Evolutionary conservation across 2,329 filamentous ascomycete genomes (phyloP), one percentile per base, ranked within the genome.

Genomic region (Cladosporium sp.): DNA sequence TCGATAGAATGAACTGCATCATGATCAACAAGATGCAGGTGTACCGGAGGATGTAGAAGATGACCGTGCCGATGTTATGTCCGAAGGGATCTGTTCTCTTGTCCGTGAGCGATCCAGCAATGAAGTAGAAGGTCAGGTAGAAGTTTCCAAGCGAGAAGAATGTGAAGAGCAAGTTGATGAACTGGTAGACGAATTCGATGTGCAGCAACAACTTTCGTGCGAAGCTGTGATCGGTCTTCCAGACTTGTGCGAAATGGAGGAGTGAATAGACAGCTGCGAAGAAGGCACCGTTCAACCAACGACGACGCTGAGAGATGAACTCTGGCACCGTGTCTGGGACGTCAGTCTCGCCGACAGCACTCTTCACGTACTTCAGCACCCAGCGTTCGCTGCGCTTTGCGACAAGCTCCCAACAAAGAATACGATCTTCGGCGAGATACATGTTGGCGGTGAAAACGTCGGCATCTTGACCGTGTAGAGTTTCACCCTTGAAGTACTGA

Each of bases 401-500:
- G 0, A 99, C 95, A 70, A 99, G 80, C 83, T 99, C 95, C 91
- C 91, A 96, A 77, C 92, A 96, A 23, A 96, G 81, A 73, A 96
- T 96, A 78, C 92, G 90, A 83, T 96, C 92, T 76, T 96, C 92
- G 49, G 92, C 92, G 59, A 96, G 82, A 73, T 95, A 96, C 92
- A 96, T 96, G 78, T 99, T 99, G 40, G 95, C 93, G 0, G 94
- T 97, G 75, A 98, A 98, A 3, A 98, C 93, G 77, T 97, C 94
- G 11, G 96, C 95, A 76, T 97, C 92, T 72, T 96, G 91, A 16
- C 95, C 95, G 74, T 98, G 95, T 29, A 99, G 83, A 1, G 94
- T 98, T 79, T 99, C 95, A 70, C 96, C 96, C 82, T 98, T 98
- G 87, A 99, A 99, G 78, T 99, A 99, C 80, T 98, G 95, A 76